Conservation (phyloP, 2,329 filamentous ascomycete genomes). For the Aspergillus pseudoviridinutans region DNA sequence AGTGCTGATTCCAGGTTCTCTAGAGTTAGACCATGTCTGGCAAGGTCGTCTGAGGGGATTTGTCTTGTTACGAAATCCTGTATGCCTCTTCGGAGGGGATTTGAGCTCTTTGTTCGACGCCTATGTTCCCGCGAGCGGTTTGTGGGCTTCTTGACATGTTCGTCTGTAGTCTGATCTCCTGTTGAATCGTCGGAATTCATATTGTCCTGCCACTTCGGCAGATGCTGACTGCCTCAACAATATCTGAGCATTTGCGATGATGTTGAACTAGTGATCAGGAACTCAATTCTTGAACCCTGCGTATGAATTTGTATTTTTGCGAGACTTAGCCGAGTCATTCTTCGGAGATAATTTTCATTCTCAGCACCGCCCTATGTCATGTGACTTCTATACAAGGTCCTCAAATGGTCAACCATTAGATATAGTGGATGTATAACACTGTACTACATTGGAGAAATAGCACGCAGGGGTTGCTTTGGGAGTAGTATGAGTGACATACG, state of each 20-base stretch:
- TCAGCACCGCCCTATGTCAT: neutral
- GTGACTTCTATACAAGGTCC: neutral
- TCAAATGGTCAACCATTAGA: neutral
- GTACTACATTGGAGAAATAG: neutral
- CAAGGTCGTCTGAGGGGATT: constrained; percentile 11
- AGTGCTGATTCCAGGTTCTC: constrained; percentile 20
- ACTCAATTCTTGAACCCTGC: neutral
- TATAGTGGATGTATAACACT: neutral
- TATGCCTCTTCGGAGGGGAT: constrained; percentile 32
- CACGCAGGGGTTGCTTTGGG: neutral
- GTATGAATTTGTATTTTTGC: neutral
- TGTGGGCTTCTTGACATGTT: neutral
- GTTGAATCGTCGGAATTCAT: neutral
- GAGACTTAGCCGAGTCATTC: neutral
- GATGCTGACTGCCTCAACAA: neutral
- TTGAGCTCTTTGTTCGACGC: constrained; percentile 12
- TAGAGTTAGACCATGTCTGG: constrained; percentile 12
- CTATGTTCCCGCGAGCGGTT: constrained; percentile 1
- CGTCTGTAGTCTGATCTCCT: neutral
- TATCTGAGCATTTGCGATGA: neutral
- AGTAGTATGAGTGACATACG: neutral
- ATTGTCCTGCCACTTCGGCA: neutral
- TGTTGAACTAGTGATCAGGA: neutral
- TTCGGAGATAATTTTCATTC: neutral
- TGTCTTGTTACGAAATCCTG: constrained; percentile 25